Evolutionary conservation across 441 rosid species (phyloP), one percentile per base, ranked within the genome.

Genomic region (Euphorbia schlechtendalii): DNA sequence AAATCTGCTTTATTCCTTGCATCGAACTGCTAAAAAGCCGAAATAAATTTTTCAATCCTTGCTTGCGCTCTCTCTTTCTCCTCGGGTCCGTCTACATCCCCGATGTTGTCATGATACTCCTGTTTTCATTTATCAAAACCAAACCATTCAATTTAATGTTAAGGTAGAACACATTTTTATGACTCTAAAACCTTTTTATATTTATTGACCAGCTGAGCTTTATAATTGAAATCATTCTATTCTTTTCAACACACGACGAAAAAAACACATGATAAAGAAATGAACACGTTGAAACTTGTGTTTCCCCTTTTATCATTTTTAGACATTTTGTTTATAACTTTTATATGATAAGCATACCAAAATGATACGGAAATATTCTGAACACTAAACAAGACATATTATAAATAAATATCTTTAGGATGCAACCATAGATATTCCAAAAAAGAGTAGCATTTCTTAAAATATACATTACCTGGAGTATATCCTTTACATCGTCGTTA

Each of bases 101-200:
- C 99, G 41, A 93, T 84, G 77, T 90, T 90, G 74, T 90, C 95
- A 45, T 93, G 96, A 79, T 88, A 90, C 73, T 90, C 98, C 97
- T 92, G 78, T 27, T 12, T 55, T 32, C 57, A 8, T 9, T 55
- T 38, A 41, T 3, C 15, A 14, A 59, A 24, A 36, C 13, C 18
- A 32, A 30, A 38, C 25, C 51, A 11, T 38, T 38, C 3, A 41
- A 41, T 41, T 41, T 41, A 4, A 41, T 12, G 3, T 41, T 20
- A 46, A 14, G 51, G 20, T 13, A 46, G 4, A 15, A 17, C 20
- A 14, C 18, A 14, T 15, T 46, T 15, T 46, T 2, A 46, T 14
- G 0, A 46, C 51, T 5, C n/a, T 0, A 2, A 32, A 32, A 32
- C 34, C 34, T 32, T n/a, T n/a, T n/a, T n/a, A n/a, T n/a, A n/a